Evolutionary conservation across 257 asterid genomes (phyloP), one percentile per base, ranked within the genome.

Genomic region (Eustoma russellianum): DNA sequence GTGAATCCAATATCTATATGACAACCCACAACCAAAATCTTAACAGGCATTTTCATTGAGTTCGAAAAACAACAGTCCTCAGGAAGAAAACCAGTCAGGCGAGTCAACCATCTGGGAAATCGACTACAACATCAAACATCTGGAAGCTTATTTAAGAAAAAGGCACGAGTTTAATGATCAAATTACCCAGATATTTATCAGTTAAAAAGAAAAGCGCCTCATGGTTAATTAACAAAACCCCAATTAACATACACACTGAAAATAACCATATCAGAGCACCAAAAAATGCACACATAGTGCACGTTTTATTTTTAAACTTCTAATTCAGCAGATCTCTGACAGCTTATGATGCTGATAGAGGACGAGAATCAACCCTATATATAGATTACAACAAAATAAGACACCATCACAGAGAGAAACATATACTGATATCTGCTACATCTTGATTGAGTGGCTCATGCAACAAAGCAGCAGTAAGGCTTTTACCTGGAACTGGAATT

Each of bases 401-500:
- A 49, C 16, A 11, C 9, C 49, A 6, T 55, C 33, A 50, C 50
- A 55, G 33, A 41, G 46, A 15, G 10, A 49, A 7, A 33, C 11
- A 45, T n/a, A 55, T 40, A n/a, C 33, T 16, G 17, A 61, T 7
- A 33, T 13, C 17, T 17, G 9, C 14, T 48, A 5, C 38, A 46
- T 28, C 10, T 5, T 2, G 18, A 55, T 46, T 9, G 33, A 16
- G 11, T 30, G 13, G 15, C 18, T 33, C 3, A 19, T 41, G 28
- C 10, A 49, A 28, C 13, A 9, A 17, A 40, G 12, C 9, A 38
- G 30, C 19, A 46, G 2, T 33, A 14, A 12, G 15, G 33, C 46
- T 13, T 40, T 63, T 74, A 87, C 96, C 94, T 70, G 83, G 80
- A 59, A 74, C 53, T 15, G 80, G 83, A 66, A 75, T 75, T 54